Base-by-base conservation (phyloP, 106 monocot genomes). In the Iris macrosiphon region DNA sequence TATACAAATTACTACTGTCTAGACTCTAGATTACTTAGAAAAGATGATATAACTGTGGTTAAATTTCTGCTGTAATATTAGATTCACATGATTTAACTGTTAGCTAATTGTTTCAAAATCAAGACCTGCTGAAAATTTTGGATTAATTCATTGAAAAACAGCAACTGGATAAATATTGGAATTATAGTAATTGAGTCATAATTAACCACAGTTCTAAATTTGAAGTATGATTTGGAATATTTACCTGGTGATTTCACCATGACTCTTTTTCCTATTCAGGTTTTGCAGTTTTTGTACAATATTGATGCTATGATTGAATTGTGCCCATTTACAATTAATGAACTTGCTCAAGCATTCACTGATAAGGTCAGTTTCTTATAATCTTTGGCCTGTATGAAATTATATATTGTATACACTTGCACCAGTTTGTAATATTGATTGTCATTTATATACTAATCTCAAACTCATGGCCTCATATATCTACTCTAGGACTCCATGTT, bases 331-430 rank as follows among this genome's bases (percentile, higher is more conserved):
- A 77, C 86, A 23, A 26, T 96, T 26, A 83, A 89, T 62, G 96
- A 96, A 50, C 67, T 96, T 40, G 79, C 63, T 35, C 79, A 86
- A 49, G 76, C 90, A 61, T 96, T 96, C 61, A 86, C 72, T 72
- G 82, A 86, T 34, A 86, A 96, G 96, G 96, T 90, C 22, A 21
- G 34, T 33, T 65, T n/a, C 10, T 2, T 60, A 17, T 57, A 54
- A 15, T 39, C 23, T 32, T 46, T 46, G n/a, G 9, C 17, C 51
- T 61, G n/a, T 31, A n/a, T n/a, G n/a, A n/a, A n/a, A n/a, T n/a
- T n/a, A n/a, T n/a, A n/a, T n/a, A n/a, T n/a, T n/a, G n/a, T n/a
- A n/a, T n/a, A n/a, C n/a, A n/a, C n/a, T n/a, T n/a, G n/a, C n/a
- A n/a, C n/a, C n/a, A n/a, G n/a, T n/a, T n/a, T n/a, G n/a, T n/a